Conservation (phyloP, 345 rosid species). For the Citrus trifoliata region DNA sequence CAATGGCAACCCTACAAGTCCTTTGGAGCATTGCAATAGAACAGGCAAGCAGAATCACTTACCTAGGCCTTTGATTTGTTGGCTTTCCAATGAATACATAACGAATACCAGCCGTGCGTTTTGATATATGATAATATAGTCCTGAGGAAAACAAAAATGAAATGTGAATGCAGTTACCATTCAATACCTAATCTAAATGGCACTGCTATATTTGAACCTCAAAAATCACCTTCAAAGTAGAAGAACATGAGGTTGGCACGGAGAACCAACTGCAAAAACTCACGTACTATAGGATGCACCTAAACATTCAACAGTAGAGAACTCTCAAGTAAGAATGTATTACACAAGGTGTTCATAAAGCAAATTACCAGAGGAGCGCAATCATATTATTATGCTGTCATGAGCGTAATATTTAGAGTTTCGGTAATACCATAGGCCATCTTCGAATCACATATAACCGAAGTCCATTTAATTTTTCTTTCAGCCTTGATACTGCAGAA, state of each 20-base stretch:
- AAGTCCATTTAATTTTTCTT: conserved; percentile 41
- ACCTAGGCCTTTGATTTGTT: conserved; percentile 94
- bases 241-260: conserved; percentile 94
- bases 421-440: conserved; percentile 69
- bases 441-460: conserved; percentile 58
- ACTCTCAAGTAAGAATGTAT: not conserved
- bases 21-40: not conserved
- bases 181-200: not conserved
- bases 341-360: not conserved
- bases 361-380: not conserved
- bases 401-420: not conserved
- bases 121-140: conserved; percentile 87
- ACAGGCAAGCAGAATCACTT: conserved; percentile 14
- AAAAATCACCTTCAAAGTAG: conserved; percentile 89
- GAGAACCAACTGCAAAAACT: conserved; percentile 71
- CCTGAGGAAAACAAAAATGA: conserved; percentile 38
- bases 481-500: conserved; percentile 51
- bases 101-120: conserved; percentile 79
- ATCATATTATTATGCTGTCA: not conserved
- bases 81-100: conserved; percentile 92
- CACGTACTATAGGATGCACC: conserved; percentile 80
- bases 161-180: not conserved
- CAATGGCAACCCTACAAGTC: not conserved
- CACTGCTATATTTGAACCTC: conserved; percentile 6
- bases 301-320: conserved; percentile 25